phyloP scores from a whole-genome alignment of 2,329 filamentous ascomycete species.

The Ascochyta viciae-villosae region DNA sequence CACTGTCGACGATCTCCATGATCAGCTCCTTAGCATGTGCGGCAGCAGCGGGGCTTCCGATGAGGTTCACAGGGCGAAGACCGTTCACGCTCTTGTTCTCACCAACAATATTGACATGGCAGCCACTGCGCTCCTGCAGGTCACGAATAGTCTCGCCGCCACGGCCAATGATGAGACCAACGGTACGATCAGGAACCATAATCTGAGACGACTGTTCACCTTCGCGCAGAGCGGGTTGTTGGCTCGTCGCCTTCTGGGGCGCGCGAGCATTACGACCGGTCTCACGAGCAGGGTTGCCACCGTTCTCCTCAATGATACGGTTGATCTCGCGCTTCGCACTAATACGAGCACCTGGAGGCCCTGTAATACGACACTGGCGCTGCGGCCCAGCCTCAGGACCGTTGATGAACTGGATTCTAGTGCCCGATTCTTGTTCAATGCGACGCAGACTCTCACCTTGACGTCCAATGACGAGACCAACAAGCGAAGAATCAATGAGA shows the following conservation, averaged over 20 bases:
- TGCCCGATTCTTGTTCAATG: constrained; percentile 82
- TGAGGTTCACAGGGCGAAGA: constrained; percentile 86
- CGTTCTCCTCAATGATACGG: constrained; percentile 86
- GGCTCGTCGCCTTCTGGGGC: constrained; percentile 49
- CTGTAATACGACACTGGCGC: constrained; percentile 86
- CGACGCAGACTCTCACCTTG: constrained; percentile 88
- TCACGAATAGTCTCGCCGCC: constrained; percentile 93
- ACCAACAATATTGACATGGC: constrained; percentile 93
- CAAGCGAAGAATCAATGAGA: constrained; percentile 83
- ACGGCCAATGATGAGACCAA: constrained; percentile 91
- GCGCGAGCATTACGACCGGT: constrained; percentile 48
- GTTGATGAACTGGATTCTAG: constrained; percentile 87
- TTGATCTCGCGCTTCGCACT: constrained; percentile 85
- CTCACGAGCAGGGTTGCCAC: constrained; percentile 58
- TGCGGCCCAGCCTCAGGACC: constrained; percentile 75
- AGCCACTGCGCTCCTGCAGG: constrained; percentile 88
- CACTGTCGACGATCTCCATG: constrained; percentile 92
- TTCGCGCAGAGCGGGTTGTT: constrained; percentile 66
- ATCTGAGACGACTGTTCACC: constrained; percentile 89
- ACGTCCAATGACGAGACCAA: constrained; percentile 88
- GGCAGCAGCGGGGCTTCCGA: constrained; percentile 77
- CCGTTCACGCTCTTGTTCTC: constrained; percentile 94
- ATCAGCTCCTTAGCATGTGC: constrained; percentile 84
- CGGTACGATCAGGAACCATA: constrained; percentile 92
- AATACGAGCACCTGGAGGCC: constrained; percentile 72